Conservation (phyloP, 2,329 filamentous ascomycete species). For the Neurospora sp. region DNA sequence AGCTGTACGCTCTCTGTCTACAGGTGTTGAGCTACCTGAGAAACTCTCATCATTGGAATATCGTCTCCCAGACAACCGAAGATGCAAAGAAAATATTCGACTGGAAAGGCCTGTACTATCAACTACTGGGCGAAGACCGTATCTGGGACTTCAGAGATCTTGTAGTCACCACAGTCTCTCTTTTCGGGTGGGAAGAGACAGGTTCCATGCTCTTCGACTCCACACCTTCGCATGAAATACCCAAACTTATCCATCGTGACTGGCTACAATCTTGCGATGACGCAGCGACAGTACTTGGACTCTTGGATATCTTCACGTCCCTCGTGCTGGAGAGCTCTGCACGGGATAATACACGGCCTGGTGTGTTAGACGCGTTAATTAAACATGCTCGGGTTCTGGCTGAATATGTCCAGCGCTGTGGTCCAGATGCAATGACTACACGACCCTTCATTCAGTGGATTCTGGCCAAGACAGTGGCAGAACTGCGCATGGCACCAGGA, state of each 20-base stretch:
- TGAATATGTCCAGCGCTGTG: background rate
- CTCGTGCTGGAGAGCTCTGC: too few species aligned
- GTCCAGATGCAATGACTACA: background rate
- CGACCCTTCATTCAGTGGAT: constrained; percentile 12
- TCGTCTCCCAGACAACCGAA: background rate
- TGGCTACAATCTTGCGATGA: too few species aligned
- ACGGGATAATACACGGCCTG: too few species aligned
- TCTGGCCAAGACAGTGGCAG: constrained; percentile 4
- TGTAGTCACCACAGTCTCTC: background rate
- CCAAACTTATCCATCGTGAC: too few species aligned
- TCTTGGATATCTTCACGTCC: too few species aligned
- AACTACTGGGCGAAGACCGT: constrained; percentile 3
- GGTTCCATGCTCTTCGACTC: too few species aligned
- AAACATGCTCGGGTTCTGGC: background rate
- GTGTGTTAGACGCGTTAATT: too few species aligned
- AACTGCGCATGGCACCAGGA: background rate
- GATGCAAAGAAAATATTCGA: background rate
- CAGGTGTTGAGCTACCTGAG: constrained; percentile 1
- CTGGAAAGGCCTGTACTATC: constrained; percentile 6
- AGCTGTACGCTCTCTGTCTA: constrained; percentile 5
- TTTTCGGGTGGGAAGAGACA: constrained; percentile 5
- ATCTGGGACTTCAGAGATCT: constrained; percentile 15
- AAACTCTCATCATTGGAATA: background rate
- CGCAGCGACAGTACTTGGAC: too few species aligned
- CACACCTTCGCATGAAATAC: too few species aligned